Base-by-base conservation (phyloP, 1,284 basidiomycete genomes). In the Trichosporon sp. region DNA sequence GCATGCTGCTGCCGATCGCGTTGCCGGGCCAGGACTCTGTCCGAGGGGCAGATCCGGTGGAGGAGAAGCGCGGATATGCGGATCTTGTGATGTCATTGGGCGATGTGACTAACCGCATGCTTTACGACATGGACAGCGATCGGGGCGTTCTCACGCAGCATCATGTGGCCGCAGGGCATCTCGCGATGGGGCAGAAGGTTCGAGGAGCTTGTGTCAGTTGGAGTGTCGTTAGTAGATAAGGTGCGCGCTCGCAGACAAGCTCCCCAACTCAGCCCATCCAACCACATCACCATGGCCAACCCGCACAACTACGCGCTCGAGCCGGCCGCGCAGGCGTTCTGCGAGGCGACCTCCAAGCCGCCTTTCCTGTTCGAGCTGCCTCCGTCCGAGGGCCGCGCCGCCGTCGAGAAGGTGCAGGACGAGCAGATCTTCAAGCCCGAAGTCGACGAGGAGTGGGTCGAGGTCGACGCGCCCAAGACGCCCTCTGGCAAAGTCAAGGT, bases 361-460 rank as follows among this genome's bases (percentile, higher is more conserved):
- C 70, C 70, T 0, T 68, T 67, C 68, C 66, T 72, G 34, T 72
- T 65, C 66, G 31, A 69, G 68, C 29, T 72, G 6, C 67, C 70
- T 7, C 70, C 70, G 15, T 63, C 25, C 4, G 66, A 72, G 47
- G 70, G 68, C 15, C 70, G 70, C 65, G 63, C 63, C 32, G 68
- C 66, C 0, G 65, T 72, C 58, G 65, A 67, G 27, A 27, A 31
- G 18, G 65, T 69, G n/a, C 70, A 72, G 60, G 29, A 65, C 51
- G 42, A 34, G 31, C 12, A 11, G 12, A 56, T 65, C 25, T 6
- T 3, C 56, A 67, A 69, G 64, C 68, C 70, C 31, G 68, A 68
- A 23, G 70, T 72, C 23, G 70, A 72, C 44, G 70, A 72, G 13
- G 64, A 72, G 66, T 72, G 67, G 67, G 60, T 72, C 63, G 68